Conservation (phyloP, 306 rosid genomes). For the Quercus agrifolia region DNA sequence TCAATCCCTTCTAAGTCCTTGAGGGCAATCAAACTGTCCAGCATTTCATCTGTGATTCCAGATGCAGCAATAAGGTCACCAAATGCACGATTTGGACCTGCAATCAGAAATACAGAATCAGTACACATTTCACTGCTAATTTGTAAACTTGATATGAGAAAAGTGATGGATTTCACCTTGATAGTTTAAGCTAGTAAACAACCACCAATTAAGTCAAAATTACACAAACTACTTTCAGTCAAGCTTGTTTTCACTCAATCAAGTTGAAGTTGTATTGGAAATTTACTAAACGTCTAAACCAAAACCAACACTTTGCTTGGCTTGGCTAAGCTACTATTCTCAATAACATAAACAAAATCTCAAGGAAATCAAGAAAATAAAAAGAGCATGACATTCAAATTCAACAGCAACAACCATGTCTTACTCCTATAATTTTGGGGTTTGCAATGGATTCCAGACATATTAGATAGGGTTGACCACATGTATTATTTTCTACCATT, state of each 20-base stretch:
- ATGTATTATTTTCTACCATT: too few relatives aligned
- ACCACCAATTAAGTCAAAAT: background rate
- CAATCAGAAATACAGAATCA: slow-evolving; percentile 4
- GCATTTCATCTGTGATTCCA: slow-evolving; percentile 92
- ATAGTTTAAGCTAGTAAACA: background rate
- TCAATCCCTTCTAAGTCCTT: slow-evolving; percentile 74
- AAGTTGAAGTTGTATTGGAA: background rate
- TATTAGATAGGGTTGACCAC: too few relatives aligned
- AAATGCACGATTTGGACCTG: slow-evolving; percentile 83
- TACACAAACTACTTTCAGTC: background rate
- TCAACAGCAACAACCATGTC: too few relatives aligned
- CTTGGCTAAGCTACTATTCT: background rate
- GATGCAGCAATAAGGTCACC: slow-evolving; percentile 90
- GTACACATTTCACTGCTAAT: background rate
- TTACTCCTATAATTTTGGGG: too few relatives aligned
- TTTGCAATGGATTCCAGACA: too few relatives aligned
- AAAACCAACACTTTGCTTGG: background rate
- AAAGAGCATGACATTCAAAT: background rate
- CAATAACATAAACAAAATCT: background rate
- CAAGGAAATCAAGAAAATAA: background rate
- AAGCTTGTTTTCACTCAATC: background rate
- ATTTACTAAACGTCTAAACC: background rate
- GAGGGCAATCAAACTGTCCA: slow-evolving; percentile 83
- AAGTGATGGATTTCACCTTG: background rate
- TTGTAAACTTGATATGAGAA: slow-evolving; percentile 1